Conservation (phyloP, 805 yeast species). For the Yarrowia sp. region DNA sequence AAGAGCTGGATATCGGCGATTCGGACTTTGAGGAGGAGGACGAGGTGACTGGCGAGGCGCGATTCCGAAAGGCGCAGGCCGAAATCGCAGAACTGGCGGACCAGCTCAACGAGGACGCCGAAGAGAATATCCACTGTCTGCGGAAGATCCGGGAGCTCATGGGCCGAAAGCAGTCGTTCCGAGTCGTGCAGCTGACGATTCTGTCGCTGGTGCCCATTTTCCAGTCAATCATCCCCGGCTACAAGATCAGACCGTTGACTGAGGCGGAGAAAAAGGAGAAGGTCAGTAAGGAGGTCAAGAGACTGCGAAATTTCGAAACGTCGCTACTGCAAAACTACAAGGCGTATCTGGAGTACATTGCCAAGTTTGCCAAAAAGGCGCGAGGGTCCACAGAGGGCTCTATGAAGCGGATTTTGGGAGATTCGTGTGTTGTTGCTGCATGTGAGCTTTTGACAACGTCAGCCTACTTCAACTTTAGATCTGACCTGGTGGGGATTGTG, state of each 20-base stretch:
- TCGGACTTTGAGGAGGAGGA: constrained; percentile 52
- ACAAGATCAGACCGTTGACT: constrained; percentile 80
- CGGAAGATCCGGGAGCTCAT: constrained; percentile 56
- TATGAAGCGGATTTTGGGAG: constrained; percentile 45
- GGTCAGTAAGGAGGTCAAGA: constrained; percentile 82
- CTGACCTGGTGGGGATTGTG: constrained; percentile 72
- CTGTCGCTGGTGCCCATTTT: constrained; percentile 84
- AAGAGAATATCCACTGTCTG: constrained; percentile 72
- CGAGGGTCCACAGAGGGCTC: constrained; percentile 45
- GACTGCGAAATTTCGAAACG: constrained; percentile 81
- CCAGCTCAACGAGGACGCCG: constrained; percentile 83
- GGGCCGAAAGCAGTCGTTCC: constrained; percentile 58
- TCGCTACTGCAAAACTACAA: constrained; percentile 72
- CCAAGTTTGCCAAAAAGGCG: constrained; percentile 54
- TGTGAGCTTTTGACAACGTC: constrained; percentile 75
- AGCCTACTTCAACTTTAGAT: constrained; percentile 80
- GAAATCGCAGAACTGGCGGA: constrained; percentile 84
- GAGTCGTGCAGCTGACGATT: constrained; percentile 66
- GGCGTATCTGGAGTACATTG: constrained; percentile 65
- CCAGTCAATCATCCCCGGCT: constrained; percentile 86
- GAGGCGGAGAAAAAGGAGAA: constrained; percentile 83
- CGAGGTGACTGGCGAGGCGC: constrained; percentile 59
- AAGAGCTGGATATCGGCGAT: constrained; percentile 46
- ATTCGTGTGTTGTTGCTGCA: constrained; percentile 70
- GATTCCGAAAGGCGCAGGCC: constrained; percentile 70